Percentiles rank a stretch among this genome's conserved stretches.
Conservation (phyloP, 495 filamentous ascomycete species). For the Xylaria intraflava region DNA sequence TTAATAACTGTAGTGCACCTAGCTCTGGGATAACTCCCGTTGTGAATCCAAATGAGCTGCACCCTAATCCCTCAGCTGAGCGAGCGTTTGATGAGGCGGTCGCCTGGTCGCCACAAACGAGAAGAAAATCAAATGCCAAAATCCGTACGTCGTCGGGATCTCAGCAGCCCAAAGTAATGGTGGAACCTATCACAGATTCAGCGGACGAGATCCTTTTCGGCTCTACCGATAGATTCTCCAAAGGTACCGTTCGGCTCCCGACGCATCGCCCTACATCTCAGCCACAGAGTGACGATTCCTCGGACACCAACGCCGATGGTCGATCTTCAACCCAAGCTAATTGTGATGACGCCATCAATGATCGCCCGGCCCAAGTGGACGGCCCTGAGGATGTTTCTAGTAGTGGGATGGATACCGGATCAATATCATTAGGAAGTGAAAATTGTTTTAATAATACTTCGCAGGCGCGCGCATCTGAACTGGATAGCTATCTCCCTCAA, state of each 20-base stretch:
- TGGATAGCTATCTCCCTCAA: conserved; percentile 38
- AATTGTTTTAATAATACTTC: neutral
- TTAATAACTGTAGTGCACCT: neutral
- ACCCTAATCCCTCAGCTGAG: neutral
- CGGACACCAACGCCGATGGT: conserved; percentile 1
- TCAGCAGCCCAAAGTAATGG: conserved; percentile 29
- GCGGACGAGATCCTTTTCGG: conserved; percentile 21
- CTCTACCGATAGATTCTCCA: conserved; percentile 34
- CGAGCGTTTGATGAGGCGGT: neutral
- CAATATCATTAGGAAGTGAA: conserved; percentile 14
- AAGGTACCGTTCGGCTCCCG: conserved; percentile 28
- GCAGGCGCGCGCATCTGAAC: conserved; percentile 27
- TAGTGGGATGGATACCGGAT: conserved; percentile 14
- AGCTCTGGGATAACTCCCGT: neutral
- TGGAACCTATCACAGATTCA: conserved; percentile 31
- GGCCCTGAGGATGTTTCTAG: conserved; percentile 19
- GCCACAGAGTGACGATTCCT: conserved; percentile 11
- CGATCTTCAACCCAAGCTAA: neutral
- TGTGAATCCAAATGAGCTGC: conserved; percentile 3
- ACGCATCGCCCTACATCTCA: conserved; percentile 35
- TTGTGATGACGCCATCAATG: neutral
- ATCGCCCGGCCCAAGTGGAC: conserved; percentile 10
- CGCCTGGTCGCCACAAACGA: conserved; percentile 18
- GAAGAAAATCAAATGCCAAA: conserved; percentile 40
- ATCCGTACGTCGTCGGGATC: conserved; percentile 34